Evolutionary conservation across 106 monocot species (phyloP).

Genomic region (Iris macrosiphon): DNA sequence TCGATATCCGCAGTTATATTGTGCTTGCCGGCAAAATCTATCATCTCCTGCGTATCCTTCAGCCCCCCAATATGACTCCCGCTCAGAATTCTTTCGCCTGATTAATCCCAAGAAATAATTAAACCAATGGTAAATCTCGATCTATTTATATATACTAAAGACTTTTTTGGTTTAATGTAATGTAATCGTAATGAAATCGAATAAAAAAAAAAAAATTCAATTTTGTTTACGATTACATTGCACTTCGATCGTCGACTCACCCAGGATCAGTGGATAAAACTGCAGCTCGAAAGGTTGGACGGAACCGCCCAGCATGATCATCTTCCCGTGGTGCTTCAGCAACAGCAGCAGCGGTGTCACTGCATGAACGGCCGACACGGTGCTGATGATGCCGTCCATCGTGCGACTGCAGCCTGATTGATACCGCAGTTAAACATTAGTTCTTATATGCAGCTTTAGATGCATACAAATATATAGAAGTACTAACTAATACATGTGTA

Average conservation of each 20-base stretch:
- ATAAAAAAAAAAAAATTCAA: background rate
- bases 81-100: constrained; percentile 51
- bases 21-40: constrained; percentile 76
- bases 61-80: constrained; percentile 79
- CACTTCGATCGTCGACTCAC: constrained; percentile 5
- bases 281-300: constrained; percentile 57
- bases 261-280: constrained; percentile 34
- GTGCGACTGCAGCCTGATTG: constrained; percentile 71
- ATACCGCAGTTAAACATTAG: too few relatives aligned
- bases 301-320: constrained; percentile 65
- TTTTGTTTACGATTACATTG: background rate
- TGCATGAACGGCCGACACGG: constrained; percentile 55
- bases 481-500: too few relatives aligned
- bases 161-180: too few relatives aligned
- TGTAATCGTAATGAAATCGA: too few relatives aligned
- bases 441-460: too few relatives aligned
- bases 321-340: constrained; percentile 55
- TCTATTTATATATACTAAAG: too few relatives aligned
- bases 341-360: constrained; percentile 41
- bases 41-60: constrained; percentile 81
- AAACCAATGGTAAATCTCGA: too few relatives aligned
- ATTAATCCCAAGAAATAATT: background rate
- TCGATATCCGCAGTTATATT: constrained; percentile 69
- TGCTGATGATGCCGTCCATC: constrained; percentile 87
- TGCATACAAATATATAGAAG: too few relatives aligned